Percentiles rank a stretch among this genome's conserved stretches.
phyloP scores from a whole-genome alignment of 2,329 filamentous ascomycete genomes.

The Exophiala sp. region DNA sequence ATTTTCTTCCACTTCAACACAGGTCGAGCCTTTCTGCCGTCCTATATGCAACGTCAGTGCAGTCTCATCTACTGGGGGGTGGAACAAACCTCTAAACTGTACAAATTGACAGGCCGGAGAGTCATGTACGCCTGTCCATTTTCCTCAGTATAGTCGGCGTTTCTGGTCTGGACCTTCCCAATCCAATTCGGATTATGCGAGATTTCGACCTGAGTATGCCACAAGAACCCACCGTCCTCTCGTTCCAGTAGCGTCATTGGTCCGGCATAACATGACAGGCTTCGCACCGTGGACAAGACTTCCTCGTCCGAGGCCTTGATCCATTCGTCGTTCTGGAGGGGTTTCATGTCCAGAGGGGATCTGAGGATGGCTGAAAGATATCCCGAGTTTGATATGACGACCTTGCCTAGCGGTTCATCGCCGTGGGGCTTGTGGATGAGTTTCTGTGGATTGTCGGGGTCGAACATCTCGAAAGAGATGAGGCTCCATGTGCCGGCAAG shows the following conservation, averaged over 20 bases:
- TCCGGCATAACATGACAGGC: constrained; percentile 13
- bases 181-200: constrained; percentile 18
- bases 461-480: constrained; percentile 2
- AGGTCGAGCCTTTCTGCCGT: constrained; percentile 12
- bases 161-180: constrained; percentile 16
- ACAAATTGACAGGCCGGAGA: constrained; percentile 13
- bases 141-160: constrained; percentile 2
- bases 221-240: constrained; percentile 10
- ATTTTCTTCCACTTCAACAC: constrained; percentile 22
- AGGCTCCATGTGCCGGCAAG: constrained; percentile 1
- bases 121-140: constrained; percentile 12
- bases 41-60: constrained; percentile 2
- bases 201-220: constrained; percentile 20
- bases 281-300: constrained; percentile 9
- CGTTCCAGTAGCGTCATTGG: constrained; percentile 12
- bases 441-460: not conserved
- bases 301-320: constrained; percentile 13
- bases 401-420: constrained; percentile 16
- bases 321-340: constrained; percentile 5
- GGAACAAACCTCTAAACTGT: constrained; percentile 15
- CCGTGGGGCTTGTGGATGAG: constrained; percentile 16
- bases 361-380: constrained; percentile 18
- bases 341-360: constrained; percentile 4
- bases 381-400: constrained; percentile 14
- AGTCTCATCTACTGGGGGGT: not conserved